Base-by-base conservation (phyloP, 495 filamentous ascomycete species). In the Xylaria intraflava region DNA sequence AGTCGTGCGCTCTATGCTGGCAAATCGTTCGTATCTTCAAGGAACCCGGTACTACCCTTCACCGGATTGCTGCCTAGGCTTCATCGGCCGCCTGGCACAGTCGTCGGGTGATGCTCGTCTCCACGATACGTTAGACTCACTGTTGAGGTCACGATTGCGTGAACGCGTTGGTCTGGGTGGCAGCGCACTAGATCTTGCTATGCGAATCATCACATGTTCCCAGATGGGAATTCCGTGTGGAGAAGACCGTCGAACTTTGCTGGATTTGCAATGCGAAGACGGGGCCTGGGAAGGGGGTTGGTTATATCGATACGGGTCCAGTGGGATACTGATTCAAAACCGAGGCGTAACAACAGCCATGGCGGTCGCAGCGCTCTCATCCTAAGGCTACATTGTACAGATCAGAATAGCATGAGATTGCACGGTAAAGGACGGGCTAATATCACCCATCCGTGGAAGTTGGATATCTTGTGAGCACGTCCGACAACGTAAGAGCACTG, bases 281-380 rank as follows among this genome's bases (percentile, higher is more conserved):
- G 56, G 56, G 0, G 22, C 51, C 8, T 59, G 56, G 56, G 51
- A 55, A 19, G 51, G 45, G 6, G 56, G 56, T 33, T 59, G 56
- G 51, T 19, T 59, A 14, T 59, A 59, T 26, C 46, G 42, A 16
- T 59, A 50, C 40, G 51, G 51, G 29, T 20, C 39, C 0, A 51
- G 40, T 4, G 33, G 46, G 12, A 26, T 46, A 12, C 46, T 51
- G 46, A 47, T 56, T 31, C 41, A 24, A 40, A 56, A 56, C 35
- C 39, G 40, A 12, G 41, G 16, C n/a, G 47, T 51, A 27, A 51
- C 47, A 2, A 56, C 54, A 40, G 46, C 54, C 11, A 51, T 51
- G 47, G 54, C 54, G 2, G 30, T 56, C 41, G 54, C 29, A 10
- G 54, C 54, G n/a, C 54, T 56, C 36, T 56, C 54, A 20, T 51